A percentile compares a stretch with the other conserved stretches of the same genome.
These are phyloP conservation scores for Aspergillus olivimuriae DNA, from an alignment of 495 filamentous ascomycete species.

Conservation along the genomic window DNA sequence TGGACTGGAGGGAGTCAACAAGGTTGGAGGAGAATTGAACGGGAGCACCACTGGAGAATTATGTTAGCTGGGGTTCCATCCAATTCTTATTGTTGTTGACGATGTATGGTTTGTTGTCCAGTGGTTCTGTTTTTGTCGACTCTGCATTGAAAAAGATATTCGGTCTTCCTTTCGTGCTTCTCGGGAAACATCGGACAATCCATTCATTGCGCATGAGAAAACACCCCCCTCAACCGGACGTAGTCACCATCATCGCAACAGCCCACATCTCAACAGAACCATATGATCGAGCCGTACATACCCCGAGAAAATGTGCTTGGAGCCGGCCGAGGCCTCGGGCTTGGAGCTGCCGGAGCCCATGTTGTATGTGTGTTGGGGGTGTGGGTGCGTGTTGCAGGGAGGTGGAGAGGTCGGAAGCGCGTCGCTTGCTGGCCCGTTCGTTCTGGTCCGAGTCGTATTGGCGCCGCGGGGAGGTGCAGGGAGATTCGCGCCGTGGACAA, in stretches of 20 bases:
- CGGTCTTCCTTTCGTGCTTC: too few relatives aligned
- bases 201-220: not conserved
- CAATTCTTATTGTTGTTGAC: not conserved
- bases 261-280: not conserved
- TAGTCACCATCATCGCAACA: not conserved
- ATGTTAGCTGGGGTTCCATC: slow-evolving; percentile 1
- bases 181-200: not conserved
- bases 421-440: not conserved
- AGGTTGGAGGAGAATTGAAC: slow-evolving; percentile 82
- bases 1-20: slow-evolving; percentile 73
- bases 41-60: slow-evolving; percentile 61
- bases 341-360: slow-evolving; percentile 52
- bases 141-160: too few relatives aligned
- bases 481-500: slow-evolving; percentile 8
- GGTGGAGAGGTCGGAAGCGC: not conserved
- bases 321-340: slow-evolving; percentile 40
- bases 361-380: slow-evolving; percentile 4
- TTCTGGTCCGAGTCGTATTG: slow-evolving; percentile 1
- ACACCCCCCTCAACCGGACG: too few relatives aligned
- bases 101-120: not conserved
- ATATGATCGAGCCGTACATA: slow-evolving; percentile 16
- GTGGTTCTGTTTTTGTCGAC: not conserved
- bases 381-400: not conserved
- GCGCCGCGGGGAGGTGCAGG: slow-evolving; percentile 5
- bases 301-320: slow-evolving; percentile 50